These are phyloP conservation scores for Nissolia schottii DNA, from an alignment of 306 rosid genomes.

Conservation along the genomic window DNA sequence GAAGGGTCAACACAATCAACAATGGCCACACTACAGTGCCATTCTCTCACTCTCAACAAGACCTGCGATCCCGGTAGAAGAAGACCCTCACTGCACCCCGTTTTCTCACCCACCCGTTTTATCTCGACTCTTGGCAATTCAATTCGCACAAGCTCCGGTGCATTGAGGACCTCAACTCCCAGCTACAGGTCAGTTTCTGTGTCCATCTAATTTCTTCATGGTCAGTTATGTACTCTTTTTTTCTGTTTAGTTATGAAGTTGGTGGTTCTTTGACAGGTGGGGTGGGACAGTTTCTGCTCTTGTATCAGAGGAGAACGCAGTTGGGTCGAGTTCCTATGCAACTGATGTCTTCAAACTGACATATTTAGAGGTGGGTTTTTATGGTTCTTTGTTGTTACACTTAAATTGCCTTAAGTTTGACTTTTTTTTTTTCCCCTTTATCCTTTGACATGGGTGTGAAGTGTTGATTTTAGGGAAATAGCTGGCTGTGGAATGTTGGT, in stretches of 20 bases:
- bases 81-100: slow-evolving; percentile 13
- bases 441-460: slow-evolving; percentile 8
- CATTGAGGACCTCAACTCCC: slow-evolving; percentile 33
- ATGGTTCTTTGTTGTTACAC: slow-evolving; percentile 11
- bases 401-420: slow-evolving; percentile 21
- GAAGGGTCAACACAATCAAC: neutral
- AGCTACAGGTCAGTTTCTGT: slow-evolving; percentile 43
- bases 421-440: neutral
- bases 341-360: slow-evolving; percentile 67
- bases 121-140: slow-evolving; percentile 20
- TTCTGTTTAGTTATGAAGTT: neutral
- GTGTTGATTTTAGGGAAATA: slow-evolving; percentile 58
- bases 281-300: slow-evolving; percentile 50
- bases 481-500: slow-evolving; percentile 84
- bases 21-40: slow-evolving; percentile 55
- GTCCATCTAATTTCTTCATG: neutral
- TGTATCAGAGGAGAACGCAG: slow-evolving; percentile 54
- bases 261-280: slow-evolving; percentile 29
- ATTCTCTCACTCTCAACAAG: slow-evolving; percentile 35
- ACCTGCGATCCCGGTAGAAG: slow-evolving; percentile 18
- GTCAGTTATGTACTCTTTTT: neutral
- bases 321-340: slow-evolving; percentile 47
- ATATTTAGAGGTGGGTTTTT: slow-evolving; percentile 74
- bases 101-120: slow-evolving; percentile 18
- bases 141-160: slow-evolving; percentile 16